Conservation (phyloP, 768 basidiomycete genomes). For the Crepidotus variabilis region DNA sequence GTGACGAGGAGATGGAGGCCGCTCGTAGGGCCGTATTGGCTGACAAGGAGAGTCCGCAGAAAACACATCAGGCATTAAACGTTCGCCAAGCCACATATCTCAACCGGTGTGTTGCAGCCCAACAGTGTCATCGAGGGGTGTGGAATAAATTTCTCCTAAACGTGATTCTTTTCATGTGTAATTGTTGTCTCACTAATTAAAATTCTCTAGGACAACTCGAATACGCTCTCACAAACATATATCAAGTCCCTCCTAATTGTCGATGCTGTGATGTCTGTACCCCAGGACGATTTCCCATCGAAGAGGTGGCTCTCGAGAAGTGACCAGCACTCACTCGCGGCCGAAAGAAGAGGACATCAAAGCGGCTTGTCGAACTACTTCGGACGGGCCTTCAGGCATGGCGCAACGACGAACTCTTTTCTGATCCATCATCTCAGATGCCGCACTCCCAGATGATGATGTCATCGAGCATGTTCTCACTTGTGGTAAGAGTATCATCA, state of each 20-base stretch:
- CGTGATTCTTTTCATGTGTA: conserved; percentile 1
- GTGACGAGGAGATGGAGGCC: not conserved
- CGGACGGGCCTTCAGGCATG: conserved; percentile 1
- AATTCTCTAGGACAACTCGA: not conserved
- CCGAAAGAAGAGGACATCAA: conserved; percentile 3
- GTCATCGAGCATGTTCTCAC: conserved; percentile 5
- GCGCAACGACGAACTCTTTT: conserved; percentile 5
- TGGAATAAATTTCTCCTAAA: conserved; percentile 14
- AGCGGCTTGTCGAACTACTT: conserved; percentile 1
- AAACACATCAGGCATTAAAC: not conserved
- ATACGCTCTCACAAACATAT: conserved; percentile 3
- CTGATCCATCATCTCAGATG: not conserved
- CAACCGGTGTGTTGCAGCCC: not conserved
- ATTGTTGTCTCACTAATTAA: not conserved
- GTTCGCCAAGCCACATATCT: not conserved
- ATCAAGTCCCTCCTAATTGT: not conserved
- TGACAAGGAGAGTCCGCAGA: not conserved
- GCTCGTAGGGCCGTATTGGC: not conserved
- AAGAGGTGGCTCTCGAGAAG: not conserved
- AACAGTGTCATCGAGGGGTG: not conserved
- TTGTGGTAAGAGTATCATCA: conserved; percentile 4
- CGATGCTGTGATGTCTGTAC: conserved; percentile 14
- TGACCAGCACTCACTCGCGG: conserved; percentile 5
- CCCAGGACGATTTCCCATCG: conserved; percentile 6
- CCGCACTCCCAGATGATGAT: conserved; percentile 3